These are phyloP conservation scores for Saturnispora dispora DNA, from an alignment of 805 yeast genomes.

Conservation along the genomic window DNA sequence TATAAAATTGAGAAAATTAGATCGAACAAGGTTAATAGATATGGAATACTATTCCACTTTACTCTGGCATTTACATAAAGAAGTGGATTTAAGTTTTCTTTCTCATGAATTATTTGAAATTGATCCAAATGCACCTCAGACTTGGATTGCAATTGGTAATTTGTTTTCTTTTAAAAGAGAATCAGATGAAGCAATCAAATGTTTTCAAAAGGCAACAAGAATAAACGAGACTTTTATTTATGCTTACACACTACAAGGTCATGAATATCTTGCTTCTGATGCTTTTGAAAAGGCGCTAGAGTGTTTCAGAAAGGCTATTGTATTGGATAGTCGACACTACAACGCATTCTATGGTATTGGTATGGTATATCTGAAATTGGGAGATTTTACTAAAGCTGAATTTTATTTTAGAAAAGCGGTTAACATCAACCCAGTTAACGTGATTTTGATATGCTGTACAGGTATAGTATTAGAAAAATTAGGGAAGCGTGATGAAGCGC, in stretches of 20 bases:
- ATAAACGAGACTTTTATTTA: slow-evolving; percentile 59
- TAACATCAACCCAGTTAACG: slow-evolving; percentile 82
- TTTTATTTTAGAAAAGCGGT: slow-evolving; percentile 82
- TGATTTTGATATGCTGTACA: slow-evolving; percentile 81
- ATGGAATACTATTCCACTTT: slow-evolving; percentile 89
- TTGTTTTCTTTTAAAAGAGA: slow-evolving; percentile 75
- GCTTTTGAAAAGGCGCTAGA: slow-evolving; percentile 84
- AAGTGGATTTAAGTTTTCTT: slow-evolving; percentile 66
- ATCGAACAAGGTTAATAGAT: slow-evolving; percentile 72
- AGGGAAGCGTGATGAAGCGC: slow-evolving; percentile 59
- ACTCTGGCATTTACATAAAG: slow-evolving; percentile 86
- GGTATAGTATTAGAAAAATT: slow-evolving; percentile 86
- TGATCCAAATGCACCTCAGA: slow-evolving; percentile 55
- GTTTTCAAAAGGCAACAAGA: slow-evolving; percentile 71
- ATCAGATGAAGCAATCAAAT: slow-evolving; percentile 80
- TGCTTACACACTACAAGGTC: slow-evolving; percentile 90
- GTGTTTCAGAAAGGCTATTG: slow-evolving; percentile 69
- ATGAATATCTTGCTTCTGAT: slow-evolving; percentile 81
- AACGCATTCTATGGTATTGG: slow-evolving; percentile 96
- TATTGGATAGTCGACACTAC: slow-evolving; percentile 74
- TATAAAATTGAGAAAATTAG: slow-evolving; percentile 50
- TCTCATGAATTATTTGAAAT: slow-evolving; percentile 72
- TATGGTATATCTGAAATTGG: slow-evolving; percentile 81
- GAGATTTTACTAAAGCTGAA: slow-evolving; percentile 76
- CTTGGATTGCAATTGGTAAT: slow-evolving; percentile 92